Evolutionary conservation across 257 asterid species (phyloP).

Genomic region (Thymus mandschuricus): DNA sequence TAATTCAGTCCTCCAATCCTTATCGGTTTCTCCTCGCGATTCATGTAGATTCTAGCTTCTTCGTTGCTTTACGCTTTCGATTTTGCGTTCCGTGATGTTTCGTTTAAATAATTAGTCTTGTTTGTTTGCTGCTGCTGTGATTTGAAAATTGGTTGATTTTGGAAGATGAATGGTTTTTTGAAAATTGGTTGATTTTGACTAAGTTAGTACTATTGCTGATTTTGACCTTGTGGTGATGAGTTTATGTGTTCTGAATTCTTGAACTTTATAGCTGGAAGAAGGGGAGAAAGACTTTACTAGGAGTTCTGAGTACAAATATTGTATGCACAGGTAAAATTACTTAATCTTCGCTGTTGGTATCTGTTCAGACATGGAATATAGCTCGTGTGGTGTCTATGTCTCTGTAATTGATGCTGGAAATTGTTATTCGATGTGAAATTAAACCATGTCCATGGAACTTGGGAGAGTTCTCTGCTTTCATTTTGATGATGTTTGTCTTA

Average conservation of each 20-base stretch:
- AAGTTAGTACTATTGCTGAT: slow-evolving; percentile 4
- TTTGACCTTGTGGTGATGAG: slow-evolving; percentile 15
- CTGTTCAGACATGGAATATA: not conserved
- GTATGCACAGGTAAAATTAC: slow-evolving; percentile 82
- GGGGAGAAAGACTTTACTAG: slow-evolving; percentile 84
- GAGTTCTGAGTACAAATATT: slow-evolving; percentile 87
- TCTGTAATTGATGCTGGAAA: slow-evolving; percentile 12
- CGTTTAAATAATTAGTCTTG: too few species aligned
- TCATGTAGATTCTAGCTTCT: too few species aligned
- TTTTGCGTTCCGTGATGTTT: too few species aligned
- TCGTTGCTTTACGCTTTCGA: too few species aligned
- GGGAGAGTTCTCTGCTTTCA: not conserved
- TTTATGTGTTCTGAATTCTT: slow-evolving; percentile 33
- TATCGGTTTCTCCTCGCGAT: too few species aligned
- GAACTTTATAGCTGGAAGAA: slow-evolving; percentile 72
- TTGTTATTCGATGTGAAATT: slow-evolving; percentile 7
- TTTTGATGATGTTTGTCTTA: not conserved
- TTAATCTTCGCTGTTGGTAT: not conserved
- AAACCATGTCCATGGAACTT: not conserved
- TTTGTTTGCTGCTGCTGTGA: too few species aligned
- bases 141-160: too few species aligned
- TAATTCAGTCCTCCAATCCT: too few species aligned
- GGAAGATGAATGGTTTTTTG: too few species aligned
- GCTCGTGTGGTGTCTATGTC: not conserved
- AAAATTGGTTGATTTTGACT: slow-evolving; percentile 2